Evolutionary conservation across 352 stramenopile species (phyloP).

Genomic region (Phytophthora pseudosyringae): DNA sequence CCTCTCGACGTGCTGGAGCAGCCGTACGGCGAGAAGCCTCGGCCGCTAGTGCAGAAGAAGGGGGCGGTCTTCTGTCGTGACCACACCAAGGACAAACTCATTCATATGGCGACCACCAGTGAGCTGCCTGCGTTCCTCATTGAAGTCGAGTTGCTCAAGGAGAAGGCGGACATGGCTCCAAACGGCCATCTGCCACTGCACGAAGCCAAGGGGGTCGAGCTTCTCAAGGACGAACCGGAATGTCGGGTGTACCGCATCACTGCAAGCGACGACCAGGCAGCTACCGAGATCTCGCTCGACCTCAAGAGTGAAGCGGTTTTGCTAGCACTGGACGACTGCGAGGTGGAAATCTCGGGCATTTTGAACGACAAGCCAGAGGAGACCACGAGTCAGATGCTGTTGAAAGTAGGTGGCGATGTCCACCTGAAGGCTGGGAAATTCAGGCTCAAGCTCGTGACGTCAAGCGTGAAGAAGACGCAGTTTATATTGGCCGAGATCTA

Average conservation of each 20-base stretch:
- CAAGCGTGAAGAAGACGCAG: conserved; percentile 18
- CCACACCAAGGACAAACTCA: conserved; percentile 52
- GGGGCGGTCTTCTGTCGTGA: conserved; percentile 58
- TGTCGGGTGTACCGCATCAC: conserved; percentile 58
- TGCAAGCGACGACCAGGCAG: conserved; percentile 4
- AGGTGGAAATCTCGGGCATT: conserved; percentile 30
- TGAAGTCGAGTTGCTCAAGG: conserved; percentile 57
- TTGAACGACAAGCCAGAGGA: conserved; percentile 1
- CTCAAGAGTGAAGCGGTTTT: conserved; percentile 46
- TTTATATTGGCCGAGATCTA: conserved; percentile 40
- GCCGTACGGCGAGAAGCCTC: conserved; percentile 20
- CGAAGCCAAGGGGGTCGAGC: conserved; percentile 22
- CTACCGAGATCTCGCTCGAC: conserved; percentile 32
- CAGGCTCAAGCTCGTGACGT: conserved; percentile 18
- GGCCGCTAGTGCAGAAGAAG: conserved; percentile 36
- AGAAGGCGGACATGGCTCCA: conserved; percentile 34
- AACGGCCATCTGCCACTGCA: conserved; percentile 37
- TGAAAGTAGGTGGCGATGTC: conserved; percentile 37
- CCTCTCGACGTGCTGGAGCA: conserved; percentile 49
- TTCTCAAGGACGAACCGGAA: conserved; percentile 44
- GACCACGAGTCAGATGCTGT: conserved; percentile 6
- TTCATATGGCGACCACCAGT: conserved; percentile 43
- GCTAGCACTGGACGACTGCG: conserved; percentile 36
- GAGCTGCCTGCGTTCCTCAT: conserved; percentile 52
- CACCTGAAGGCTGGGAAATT: conserved; percentile 22